phyloP scores from a whole-genome alignment of 2,329 filamentous ascomycete species.

The Blastomyces gilchristii region DNA sequence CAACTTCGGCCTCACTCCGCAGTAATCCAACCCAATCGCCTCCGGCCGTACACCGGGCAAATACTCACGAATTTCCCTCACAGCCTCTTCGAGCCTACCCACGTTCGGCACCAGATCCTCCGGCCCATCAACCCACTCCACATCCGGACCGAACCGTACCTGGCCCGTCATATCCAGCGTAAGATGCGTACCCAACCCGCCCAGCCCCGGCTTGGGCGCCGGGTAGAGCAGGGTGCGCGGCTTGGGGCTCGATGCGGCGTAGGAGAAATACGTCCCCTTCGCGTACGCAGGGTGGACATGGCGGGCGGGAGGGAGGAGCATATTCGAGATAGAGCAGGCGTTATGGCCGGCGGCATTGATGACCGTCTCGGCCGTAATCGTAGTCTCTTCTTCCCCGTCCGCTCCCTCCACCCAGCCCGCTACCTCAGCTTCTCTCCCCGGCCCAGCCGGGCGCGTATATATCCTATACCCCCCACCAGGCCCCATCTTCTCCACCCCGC shows the following conservation, averaged over 20 bases:
- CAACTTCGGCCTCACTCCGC: slow-evolving; percentile 83
- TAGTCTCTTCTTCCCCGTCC: slow-evolving; percentile 33
- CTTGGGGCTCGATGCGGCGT: slow-evolving; percentile 51
- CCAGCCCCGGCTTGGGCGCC: slow-evolving; percentile 68
- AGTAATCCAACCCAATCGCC: slow-evolving; percentile 70
- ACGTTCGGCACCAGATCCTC: slow-evolving; percentile 59
- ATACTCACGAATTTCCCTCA: slow-evolving; percentile 67
- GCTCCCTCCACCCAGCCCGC: slow-evolving; percentile 19
- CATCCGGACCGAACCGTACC: slow-evolving; percentile 85
- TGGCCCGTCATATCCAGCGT: slow-evolving; percentile 80
- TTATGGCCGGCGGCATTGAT: slow-evolving; percentile 80
- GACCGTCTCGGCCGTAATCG: slow-evolving; percentile 63
- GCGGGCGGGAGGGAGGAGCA: slow-evolving; percentile 50
- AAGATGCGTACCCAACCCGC: slow-evolving; percentile 86
- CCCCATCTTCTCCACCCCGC: slow-evolving; percentile 45
- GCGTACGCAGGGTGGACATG: slow-evolving; percentile 63
- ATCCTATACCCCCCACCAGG: slow-evolving; percentile 64
- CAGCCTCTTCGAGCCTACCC: slow-evolving; percentile 53
- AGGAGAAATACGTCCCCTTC: slow-evolving; percentile 93
- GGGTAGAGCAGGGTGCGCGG: slow-evolving; percentile 76
- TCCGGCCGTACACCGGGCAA: slow-evolving; percentile 60
- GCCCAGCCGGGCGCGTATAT: slow-evolving; percentile 36
- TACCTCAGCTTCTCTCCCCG: neutral
- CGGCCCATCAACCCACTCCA: slow-evolving; percentile 76
- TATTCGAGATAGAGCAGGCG: slow-evolving; percentile 68